Percentiles rank a stretch among this genome's conserved stretches.
phyloP scores from a whole-genome alignment of 2,329 filamentous ascomycete genomes.

The Colletotrichum destructivum region DNA sequence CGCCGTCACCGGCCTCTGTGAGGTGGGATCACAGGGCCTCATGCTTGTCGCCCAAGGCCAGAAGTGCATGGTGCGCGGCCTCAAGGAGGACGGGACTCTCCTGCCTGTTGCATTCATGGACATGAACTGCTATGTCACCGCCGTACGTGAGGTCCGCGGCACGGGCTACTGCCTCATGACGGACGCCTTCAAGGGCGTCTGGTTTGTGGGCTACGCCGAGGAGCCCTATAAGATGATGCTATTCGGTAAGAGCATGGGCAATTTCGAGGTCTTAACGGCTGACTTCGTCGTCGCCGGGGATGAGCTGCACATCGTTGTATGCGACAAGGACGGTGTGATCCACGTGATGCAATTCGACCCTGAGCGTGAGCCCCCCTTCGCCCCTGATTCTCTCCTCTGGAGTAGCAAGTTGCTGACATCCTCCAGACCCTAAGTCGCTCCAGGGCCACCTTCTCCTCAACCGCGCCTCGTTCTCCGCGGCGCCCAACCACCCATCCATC shows the following conservation, averaged over 20 bases:
- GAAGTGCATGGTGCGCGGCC: conserved; percentile 95
- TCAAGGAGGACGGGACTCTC: conserved; percentile 95
- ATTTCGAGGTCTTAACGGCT: conserved; percentile 83
- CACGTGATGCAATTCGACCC: conserved; percentile 95
- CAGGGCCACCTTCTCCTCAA: conserved; percentile 90
- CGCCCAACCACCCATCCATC: conserved; percentile 81
- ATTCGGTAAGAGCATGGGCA: conserved; percentile 87
- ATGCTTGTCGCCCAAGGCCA: conserved; percentile 94
- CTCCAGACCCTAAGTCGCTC: conserved; percentile 88
- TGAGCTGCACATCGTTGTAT: conserved; percentile 85
- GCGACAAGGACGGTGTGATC: conserved; percentile 87
- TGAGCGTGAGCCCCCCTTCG: conserved; percentile 76
- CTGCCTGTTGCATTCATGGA: conserved; percentile 97
- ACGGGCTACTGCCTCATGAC: conserved; percentile 91
- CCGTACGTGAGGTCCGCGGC: conserved; percentile 85
- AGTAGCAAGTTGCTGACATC: conserved; percentile 46
- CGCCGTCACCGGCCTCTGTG: conserved; percentile 88
- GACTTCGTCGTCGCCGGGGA: conserved; percentile 92
- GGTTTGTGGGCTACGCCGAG: conserved; percentile 97
- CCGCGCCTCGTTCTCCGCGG: conserved; percentile 88
- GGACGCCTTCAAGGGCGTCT: conserved; percentile 93
- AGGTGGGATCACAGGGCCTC: conserved; percentile 88
- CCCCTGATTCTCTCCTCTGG: not conserved
- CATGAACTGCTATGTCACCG: conserved; percentile 93
- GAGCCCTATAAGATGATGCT: conserved; percentile 97